Conservation (phyloP, 2,329 filamentous ascomycete species). For the Alternaria metachromatica region DNA sequence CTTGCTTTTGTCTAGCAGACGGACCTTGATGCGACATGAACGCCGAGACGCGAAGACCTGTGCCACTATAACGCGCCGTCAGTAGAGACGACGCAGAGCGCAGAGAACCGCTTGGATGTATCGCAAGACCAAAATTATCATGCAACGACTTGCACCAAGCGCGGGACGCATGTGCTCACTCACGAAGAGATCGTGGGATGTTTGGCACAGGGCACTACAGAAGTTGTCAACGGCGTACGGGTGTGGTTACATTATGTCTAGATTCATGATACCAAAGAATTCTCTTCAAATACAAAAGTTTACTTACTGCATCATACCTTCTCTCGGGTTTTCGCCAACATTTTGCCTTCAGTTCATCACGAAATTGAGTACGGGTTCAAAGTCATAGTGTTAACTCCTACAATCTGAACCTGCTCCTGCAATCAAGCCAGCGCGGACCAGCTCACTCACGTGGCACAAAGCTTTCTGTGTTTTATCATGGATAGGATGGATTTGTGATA, state of each 20-base stretch:
- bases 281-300: background rate
- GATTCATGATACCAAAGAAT: background rate
- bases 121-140: background rate
- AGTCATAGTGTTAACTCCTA: background rate
- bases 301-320: background rate
- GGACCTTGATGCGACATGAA: background rate
- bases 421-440: background rate
- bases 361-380: background rate
- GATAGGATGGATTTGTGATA: background rate
- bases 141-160: background rate
- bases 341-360: background rate
- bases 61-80: background rate
- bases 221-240: background rate
- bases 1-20: background rate
- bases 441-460: background rate
- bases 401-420: background rate
- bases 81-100: background rate
- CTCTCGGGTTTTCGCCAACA: fast-evolving
- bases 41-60: background rate
- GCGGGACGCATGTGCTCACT: background rate
- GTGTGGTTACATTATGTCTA: background rate
- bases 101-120: background rate
- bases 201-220: background rate
- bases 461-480: background rate
- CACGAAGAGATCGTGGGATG: background rate